Evolutionary conservation across 1,284 basidiomycete species (phyloP).

Genomic region (Rhodotorula sp.): DNA sequence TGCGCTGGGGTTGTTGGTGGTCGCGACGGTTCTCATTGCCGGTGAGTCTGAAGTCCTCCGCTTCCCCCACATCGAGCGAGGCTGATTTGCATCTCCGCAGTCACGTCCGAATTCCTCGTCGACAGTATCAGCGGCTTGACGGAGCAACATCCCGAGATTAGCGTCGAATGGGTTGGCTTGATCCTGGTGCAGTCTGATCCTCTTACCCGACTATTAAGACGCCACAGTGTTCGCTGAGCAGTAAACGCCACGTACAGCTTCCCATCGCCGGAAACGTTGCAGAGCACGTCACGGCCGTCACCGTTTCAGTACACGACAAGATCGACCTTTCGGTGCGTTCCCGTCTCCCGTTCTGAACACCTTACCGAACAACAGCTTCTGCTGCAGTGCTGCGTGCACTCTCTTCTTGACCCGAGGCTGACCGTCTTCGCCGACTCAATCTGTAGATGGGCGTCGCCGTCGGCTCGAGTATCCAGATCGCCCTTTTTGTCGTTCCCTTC

Average conservation of each 20-base stretch:
- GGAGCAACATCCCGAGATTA: slow-evolving; percentile 51
- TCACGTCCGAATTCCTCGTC: slow-evolving; percentile 52
- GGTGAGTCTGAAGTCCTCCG: neutral
- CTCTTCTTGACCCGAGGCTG: neutral
- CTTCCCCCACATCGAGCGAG: neutral
- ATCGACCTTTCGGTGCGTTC: slow-evolving; percentile 49
- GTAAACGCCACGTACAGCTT: slow-evolving; percentile 1
- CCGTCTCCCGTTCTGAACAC: too few species aligned
- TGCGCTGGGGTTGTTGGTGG: slow-evolving; percentile 58
- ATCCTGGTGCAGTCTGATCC: slow-evolving; percentile 41
- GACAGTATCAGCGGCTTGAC: slow-evolving; percentile 51
- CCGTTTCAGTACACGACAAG: slow-evolving; percentile 56
- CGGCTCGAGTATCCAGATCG: slow-evolving; percentile 89
- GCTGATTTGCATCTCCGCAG: slow-evolving; percentile 46
- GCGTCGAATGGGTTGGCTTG: slow-evolving; percentile 49
- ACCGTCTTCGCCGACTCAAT: slow-evolving; percentile 57
- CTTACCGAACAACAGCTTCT: neutral
- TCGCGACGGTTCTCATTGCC: slow-evolving; percentile 57
- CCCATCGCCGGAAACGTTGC: slow-evolving; percentile 48
- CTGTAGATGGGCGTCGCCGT: slow-evolving; percentile 72
- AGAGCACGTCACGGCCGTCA: slow-evolving; percentile 37
- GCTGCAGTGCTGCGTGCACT: too few species aligned
- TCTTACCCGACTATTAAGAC: too few species aligned
- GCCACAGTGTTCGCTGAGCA: too few species aligned
- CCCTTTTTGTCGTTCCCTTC: slow-evolving; percentile 74